Base-by-base conservation (phyloP, 2,329 filamentous ascomycete genomes). In the Colletotrichum cuscutae region DNA sequence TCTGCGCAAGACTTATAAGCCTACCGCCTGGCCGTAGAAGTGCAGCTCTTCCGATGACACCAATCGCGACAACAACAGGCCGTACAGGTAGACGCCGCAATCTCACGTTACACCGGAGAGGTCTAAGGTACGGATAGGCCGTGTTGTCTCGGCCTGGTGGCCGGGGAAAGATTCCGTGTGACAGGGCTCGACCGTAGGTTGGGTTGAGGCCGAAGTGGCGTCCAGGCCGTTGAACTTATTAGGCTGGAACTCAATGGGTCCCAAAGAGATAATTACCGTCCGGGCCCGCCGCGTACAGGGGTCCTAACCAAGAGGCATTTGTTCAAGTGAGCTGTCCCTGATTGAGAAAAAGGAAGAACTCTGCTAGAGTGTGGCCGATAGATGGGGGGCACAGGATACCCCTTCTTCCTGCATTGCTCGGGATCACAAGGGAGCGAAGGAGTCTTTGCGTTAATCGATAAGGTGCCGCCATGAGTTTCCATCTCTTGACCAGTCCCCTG, bases 371-470 rank as follows among this genome's bases (percentile, higher is more conserved):
- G 70, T 70, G 70, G 32, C 60, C 56, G 66, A 71, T 73, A 71
- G 53, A 73, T 66, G 62, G 65, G 37, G 46, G 24, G 56, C 19
- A 54, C 69, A 69, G 69, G 69, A 69, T 65, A 65, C 61, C 72
- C 72, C 49, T 56, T 69, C 60, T 42, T 69, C 59, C 52, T 24
- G 64, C 72, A 69, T 71, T 70, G 49, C 42, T 68, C 52, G 52
- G 62, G 62, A 72, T 68, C 71, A 63, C 37, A 37, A 63, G 57
- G 68, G 57, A 63, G 58, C 32, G 58, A 57, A 37, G 28, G 49
- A 59, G 62, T 68, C 71, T 72, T 58, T 63, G 68, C 62, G 68
- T 61, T 65, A 69, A 73, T 73, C 65, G 71, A 71, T 66, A 71
- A 74, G 71, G 57, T 71, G 66, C 71, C 73, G 71, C 57, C n/a